Conservation (phyloP, 225 moss, liverwort and hornwort genomes). For the Marchantia polymorpha region DNA sequence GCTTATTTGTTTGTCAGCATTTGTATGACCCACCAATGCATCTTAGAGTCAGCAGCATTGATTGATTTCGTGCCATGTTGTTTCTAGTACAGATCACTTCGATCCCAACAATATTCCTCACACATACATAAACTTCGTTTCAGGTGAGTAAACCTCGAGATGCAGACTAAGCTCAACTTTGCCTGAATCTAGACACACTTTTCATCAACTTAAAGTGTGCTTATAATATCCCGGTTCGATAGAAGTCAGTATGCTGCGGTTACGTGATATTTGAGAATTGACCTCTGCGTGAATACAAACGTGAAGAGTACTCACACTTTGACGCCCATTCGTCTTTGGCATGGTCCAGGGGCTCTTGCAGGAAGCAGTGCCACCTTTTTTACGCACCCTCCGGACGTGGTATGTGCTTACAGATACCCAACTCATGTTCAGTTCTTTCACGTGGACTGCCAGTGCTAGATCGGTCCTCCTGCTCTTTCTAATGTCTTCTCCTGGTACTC, state of each 20-base stretch:
- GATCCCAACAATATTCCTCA: constrained; percentile 39
- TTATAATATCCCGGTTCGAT: background rate
- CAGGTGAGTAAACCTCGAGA: constrained; percentile 44
- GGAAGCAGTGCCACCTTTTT: constrained; percentile 79
- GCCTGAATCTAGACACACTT: too few species aligned
- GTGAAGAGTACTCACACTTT: background rate
- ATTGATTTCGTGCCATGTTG: background rate
- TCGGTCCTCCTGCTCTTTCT: background rate
- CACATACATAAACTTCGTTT: constrained; percentile 56
- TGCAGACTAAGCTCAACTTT: too few species aligned
- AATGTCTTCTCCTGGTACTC: background rate
- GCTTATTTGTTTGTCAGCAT: too few species aligned
- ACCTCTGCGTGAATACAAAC: background rate
- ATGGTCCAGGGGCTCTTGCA: constrained; percentile 65
- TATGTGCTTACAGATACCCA: constrained; percentile 14
- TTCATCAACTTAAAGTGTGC: too few species aligned
- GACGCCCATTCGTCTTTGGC: background rate
- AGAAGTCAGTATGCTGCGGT: background rate
- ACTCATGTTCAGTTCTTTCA: background rate
- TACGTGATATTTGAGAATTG: background rate
- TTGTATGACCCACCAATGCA: too few species aligned
- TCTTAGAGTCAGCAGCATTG: background rate
- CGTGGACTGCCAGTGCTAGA: background rate
- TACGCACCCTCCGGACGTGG: constrained; percentile 96
- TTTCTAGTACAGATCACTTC: constrained; percentile 44